Base-by-base conservation (phyloP, 139 green algal genomes). In the Gonium pectorale region DNA sequence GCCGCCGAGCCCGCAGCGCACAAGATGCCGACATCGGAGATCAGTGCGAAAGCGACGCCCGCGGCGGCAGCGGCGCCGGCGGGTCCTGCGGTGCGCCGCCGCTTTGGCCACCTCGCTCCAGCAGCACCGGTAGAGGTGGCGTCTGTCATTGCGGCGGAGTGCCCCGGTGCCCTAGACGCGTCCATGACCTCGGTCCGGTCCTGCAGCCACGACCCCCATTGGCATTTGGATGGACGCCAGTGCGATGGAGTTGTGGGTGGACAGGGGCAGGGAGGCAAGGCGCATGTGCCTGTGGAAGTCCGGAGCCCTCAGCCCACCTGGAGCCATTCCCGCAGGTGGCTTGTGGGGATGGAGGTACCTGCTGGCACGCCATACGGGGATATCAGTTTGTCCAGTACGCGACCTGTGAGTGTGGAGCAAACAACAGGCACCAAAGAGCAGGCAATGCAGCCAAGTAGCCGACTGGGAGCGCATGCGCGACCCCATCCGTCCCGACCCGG, bases 131-230 rank as follows among this genome's bases (percentile, higher is more conserved):
- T n/a, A n/a, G n/a, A n/a, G n/a, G n/a, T n/a, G n/a, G n/a, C n/a
- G n/a, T n/a, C n/a, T n/a, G n/a, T n/a, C n/a, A n/a, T n/a, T n/a
- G n/a, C n/a, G n/a, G n/a, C n/a, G n/a, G n/a, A n/a, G n/a, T n/a
- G 43, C 29, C 27, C 29, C 13, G 43, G 9, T 6, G 21, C 40
- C 40, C 69, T 29, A 7, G 49, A 4, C 29, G 26, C 3, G n/a
- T 80, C 72, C 19, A 80, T 24, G 9, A 80, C 21, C 51, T 68
- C 51, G 52, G 72, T 44, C 6, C 72, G 72, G 24, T 80, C 72
- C 72, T 80, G 72, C 43, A 56, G 17, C 13, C 13, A 56, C 13
- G 13, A 56, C 13, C 13, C 49, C 49, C 49, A 56, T 56, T 13
- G 49, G 49, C n/a, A n/a, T n/a, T n/a, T n/a, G n/a, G n/a, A n/a